Evolutionary conservation across 768 basidiomycete genomes (phyloP), one percentile per base, ranked within the genome.

Genomic region (Albatrellus ellisii): DNA sequence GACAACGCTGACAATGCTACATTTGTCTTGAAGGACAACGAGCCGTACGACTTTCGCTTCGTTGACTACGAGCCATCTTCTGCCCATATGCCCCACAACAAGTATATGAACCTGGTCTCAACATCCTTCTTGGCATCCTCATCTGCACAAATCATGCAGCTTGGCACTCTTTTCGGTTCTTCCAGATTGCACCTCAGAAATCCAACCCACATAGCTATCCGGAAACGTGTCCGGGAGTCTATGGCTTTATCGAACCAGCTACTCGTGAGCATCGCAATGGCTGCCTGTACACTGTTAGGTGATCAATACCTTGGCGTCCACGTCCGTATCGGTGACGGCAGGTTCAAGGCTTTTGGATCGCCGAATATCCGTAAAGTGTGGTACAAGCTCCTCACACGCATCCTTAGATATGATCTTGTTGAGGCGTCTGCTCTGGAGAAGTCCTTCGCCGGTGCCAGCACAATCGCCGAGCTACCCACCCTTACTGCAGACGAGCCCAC

Each of bases 141-240:
- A 17, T 51, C 53, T 4, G 62, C 73, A 44, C 72, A 67, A 7
- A 68, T 88, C 21, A 53, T 90, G 12, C 74, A 79, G 43, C 53
- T 89, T 11, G 86, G 86, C 7, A 77, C 78, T 0, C 67, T 88
- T 1, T 88, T 88, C 59, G 84, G 83, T 4, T 78, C 82, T 1
- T 75, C 76, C 2, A 71, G 87, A 7, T 60, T 88, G 2, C 66
- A 69, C 18, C 63, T 85, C 0, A 64, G 60, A 17, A 51, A 62
- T 22, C 49, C 52, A 7, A 51, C 52, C 11, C 68, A 74, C 48
- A 53, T 62, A 37, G 56, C 52, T 11, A 51, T 74, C 21, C 73
- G 76, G 2, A 54, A 61, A 5, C 50, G 58, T 14, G 62, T 80
- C 38, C 71, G 82, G 12, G 58, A 61, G 43, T 55, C 54, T 31